Percentiles rank a stretch among this genome's conserved stretches.
phyloP scores from a whole-genome alignment of 1,284 basidiomycete species.

The Dichomitus squalens region DNA sequence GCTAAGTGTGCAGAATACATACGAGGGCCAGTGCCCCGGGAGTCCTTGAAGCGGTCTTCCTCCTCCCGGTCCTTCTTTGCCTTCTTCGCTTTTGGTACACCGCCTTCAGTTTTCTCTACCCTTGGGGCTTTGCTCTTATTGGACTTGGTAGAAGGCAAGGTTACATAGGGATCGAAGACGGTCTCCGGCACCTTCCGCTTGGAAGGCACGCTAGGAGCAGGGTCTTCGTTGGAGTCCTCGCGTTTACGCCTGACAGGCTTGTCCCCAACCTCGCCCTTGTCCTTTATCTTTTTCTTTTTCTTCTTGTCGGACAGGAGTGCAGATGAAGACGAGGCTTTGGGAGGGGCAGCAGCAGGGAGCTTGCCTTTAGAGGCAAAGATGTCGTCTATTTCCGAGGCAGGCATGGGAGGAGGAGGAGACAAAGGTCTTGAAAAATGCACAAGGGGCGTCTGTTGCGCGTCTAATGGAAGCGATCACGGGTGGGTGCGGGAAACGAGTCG shows the following conservation, averaged over 20 bases:
- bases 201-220: conserved; percentile 25
- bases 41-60: conserved; percentile 71
- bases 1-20: conserved; percentile 36
- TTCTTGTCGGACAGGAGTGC: conserved; percentile 35
- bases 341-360: conserved; percentile 25
- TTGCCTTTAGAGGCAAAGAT: conserved; percentile 68
- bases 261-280: conserved; percentile 37
- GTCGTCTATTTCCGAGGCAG: conserved; percentile 72
- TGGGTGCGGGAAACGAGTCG: no score
- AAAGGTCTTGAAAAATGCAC: conserved; percentile 1
- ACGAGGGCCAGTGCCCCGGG: conserved; percentile 75
- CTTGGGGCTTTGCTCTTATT: conserved; percentile 31
- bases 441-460: conserved; percentile 1
- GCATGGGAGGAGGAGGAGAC: conserved; percentile 23
- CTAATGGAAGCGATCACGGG: background rate
- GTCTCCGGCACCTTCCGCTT: conserved; percentile 58
- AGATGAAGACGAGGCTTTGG: conserved; percentile 29
- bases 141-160: conserved; percentile 29
- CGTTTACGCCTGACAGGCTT: conserved; percentile 21
- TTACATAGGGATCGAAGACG: conserved; percentile 58
- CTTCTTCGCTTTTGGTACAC: conserved; percentile 30
- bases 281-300: conserved; percentile 47
- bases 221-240: conserved; percentile 23
- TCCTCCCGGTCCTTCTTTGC: conserved; percentile 36
- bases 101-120: conserved; percentile 19